phyloP scores from a whole-genome alignment of 2,329 filamentous ascomycete genomes.

The Diplodia intermedia region DNA sequence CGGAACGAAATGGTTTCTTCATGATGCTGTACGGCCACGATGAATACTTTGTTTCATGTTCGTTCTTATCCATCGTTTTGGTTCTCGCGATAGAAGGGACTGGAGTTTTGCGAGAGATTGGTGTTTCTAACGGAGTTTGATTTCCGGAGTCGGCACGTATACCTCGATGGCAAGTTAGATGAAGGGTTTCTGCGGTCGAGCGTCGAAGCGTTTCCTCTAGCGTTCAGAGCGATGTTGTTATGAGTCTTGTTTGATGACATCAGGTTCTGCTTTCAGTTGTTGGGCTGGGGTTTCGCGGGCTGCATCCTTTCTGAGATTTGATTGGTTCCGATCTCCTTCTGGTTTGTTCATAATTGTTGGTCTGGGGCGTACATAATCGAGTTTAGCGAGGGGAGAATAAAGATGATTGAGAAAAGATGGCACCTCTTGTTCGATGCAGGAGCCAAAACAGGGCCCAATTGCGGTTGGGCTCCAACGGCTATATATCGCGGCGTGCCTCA shows the following conservation, averaged over 20 bases:
- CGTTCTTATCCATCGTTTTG: neutral
- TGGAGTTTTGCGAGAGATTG: neutral
- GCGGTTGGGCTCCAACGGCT: neutral
- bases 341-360: slow-evolving; percentile 6
- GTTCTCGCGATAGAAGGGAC: neutral
- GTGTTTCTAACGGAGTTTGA: neutral
- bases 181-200: neutral
- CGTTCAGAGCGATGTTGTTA: slow-evolving; percentile 1
- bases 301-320: neutral
- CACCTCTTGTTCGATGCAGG: neutral
- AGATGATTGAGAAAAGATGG: neutral
- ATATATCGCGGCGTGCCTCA: neutral
- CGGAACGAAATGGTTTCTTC: neutral
- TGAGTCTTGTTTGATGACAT: neutral
- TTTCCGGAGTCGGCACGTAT: neutral
- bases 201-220: slow-evolving; percentile 8
- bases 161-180: slow-evolving; percentile 1
- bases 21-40: neutral
- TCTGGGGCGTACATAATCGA: slow-evolving; percentile 9
- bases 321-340: neutral
- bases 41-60: neutral
- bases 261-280: neutral
- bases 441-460: neutral
- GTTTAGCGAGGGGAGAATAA: neutral
- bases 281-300: neutral